These are phyloP conservation scores for Phaseolus lunatus DNA, from an alignment of 306 rosid genomes.

Conservation along the genomic window DNA sequence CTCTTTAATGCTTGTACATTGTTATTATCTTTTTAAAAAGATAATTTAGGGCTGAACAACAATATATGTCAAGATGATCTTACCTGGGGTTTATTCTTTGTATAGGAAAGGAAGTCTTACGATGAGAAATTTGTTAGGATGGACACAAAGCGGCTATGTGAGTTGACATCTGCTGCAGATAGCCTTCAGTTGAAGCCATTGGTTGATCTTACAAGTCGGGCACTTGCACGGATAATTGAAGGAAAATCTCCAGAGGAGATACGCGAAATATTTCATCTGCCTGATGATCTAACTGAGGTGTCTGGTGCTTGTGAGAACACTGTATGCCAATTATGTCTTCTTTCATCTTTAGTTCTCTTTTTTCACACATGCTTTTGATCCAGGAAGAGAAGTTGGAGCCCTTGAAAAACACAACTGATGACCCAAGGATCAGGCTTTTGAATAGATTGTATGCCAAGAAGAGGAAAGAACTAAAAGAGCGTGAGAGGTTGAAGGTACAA, in stretches of 20 bases:
- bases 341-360: constrained; percentile 33
- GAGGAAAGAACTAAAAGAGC: constrained; percentile 90
- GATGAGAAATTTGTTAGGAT: constrained; percentile 84
- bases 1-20: constrained; percentile 35
- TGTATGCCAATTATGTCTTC: constrained; percentile 42
- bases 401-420: constrained; percentile 77
- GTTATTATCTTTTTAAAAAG: constrained; percentile 12
- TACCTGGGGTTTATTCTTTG: constrained; percentile 47
- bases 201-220: constrained; percentile 93
- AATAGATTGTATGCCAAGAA: constrained; percentile 90
- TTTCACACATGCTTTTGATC: constrained; percentile 49
- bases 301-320: constrained; percentile 52
- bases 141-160: constrained; percentile 91
- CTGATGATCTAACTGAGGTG: constrained; percentile 99
- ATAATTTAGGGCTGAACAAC: constrained; percentile 26
- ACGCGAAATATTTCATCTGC: constrained; percentile 90
- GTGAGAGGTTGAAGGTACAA: constrained; percentile 84
- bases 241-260: constrained; percentile 95
- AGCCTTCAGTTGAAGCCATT: constrained; percentile 93
- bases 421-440: constrained; percentile 93
- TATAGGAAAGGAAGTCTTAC: constrained; percentile 82
- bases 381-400: constrained; percentile 99
- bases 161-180: constrained; percentile 92
- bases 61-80: constrained; percentile 34
- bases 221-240: constrained; percentile 97